Evolutionary conservation across 2,329 filamentous ascomycete genomes (phyloP), one percentile per base, ranked within the genome.

Genomic region (Colletotrichum sansevieriae): DNA sequence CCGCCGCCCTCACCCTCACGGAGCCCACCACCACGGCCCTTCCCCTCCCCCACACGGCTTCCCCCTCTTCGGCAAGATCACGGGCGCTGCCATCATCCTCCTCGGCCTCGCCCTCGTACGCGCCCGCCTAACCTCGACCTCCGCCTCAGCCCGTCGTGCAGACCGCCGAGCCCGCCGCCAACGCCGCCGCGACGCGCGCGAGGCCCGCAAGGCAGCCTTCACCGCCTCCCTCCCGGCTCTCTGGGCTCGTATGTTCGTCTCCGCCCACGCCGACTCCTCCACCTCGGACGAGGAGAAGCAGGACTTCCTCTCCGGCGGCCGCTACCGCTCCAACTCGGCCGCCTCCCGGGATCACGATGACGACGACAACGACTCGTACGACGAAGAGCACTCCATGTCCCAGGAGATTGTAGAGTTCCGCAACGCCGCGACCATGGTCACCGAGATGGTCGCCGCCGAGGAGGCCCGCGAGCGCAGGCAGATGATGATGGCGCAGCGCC

Each of bases 391-490:
- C 29, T 81, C 81, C 3, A 83, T 86, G 80, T 82, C 84, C 71
- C 80, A 85, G 72, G 84, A 85, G 72, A 80, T 87, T 70, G 80
- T 83, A 3, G 78, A 81, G 56, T 83, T 87, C 74, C 80, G 84
- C 2, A 78, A 79, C 58, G 84, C 81, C 2, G 83, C 83, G 7
- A 78, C 78, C 6, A 76, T 85, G 51, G 82, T 87, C 0, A 81
- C 80, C 46, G 80, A 82, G 46, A 77, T 87, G 59, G 78, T 86
- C 22, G 77, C 81, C 6, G 82, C 80, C 2, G 83, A 84, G 63
- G 82, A 83, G 70, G 80, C 77, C 20, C 68, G 72, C 39, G 55
- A 56, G 39, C 68, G 71, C 41, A 57, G 63, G 51, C 65, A 57
- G 22, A 29, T 57, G 20, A 33, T 55, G 75, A 51, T 62, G 65